Base-by-base conservation (phyloP, 2,329 filamentous ascomycete genomes). In the Plectosphaerella cucumerina region DNA sequence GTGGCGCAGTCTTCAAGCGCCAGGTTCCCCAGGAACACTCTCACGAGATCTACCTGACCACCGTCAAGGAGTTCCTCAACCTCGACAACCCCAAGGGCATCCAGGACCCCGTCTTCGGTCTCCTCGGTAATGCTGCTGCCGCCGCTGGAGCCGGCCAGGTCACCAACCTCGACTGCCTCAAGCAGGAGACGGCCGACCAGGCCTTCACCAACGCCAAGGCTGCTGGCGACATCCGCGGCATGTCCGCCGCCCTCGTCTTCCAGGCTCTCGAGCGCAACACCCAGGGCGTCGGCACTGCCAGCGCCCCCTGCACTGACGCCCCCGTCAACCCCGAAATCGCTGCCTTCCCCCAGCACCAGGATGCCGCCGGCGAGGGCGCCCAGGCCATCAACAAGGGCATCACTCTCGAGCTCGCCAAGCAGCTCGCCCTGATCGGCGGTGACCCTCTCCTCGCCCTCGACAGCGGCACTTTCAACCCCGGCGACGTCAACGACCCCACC, bases 121-220 rank as follows among this genome's bases (percentile, higher is more conserved):
- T 77, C 8, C 67, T 76, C 4, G 82, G 81, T 51, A 71, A 76
- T 52, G 72, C 68, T 6, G 76, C 80, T 2, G 80, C 75, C 0
- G 65, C 70, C 4, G 60, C 62, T 5, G 52, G 72, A 35, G 64
- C 68, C 17, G 58, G 58, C 26, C 42, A 59, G 15, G 68, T 73
- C 43, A 61, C 65, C 48, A 68, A 75, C 57, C 61, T 73, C 17
- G 71, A 72, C 61, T 75, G 72, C 51, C 56, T 75, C 49, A 71
- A 75, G 62, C 72, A 75, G 59, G 72, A 71, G 47, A 75, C 74
- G 34, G 78, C 80, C 12, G 80, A 82, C 54, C 78, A 80, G 65
- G 79, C 80, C 20, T 82, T 82, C 64, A 82, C 78, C 62, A 82
- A 82, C 56, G 78, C 79, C 31, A 82, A 82, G 62, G 75, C 63